Percentiles rank a stretch among this genome's conserved stretches.
Evolutionary conservation across 352 stramenopile species (phyloP).

Genomic region (Stephanocyclus meneghinianus): DNA sequence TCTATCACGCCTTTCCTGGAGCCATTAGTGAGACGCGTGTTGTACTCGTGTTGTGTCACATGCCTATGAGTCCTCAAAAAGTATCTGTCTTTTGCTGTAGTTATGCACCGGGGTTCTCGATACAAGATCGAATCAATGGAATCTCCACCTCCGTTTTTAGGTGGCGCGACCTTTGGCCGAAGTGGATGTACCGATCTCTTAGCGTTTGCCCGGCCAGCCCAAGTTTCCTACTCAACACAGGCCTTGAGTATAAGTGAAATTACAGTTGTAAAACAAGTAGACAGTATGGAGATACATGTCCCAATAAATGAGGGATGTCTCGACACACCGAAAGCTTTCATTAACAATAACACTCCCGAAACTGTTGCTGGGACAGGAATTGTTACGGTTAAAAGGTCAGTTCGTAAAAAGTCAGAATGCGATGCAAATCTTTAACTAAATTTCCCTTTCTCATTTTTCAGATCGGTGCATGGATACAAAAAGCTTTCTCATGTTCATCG

Average conservation of each 20-base stretch:
- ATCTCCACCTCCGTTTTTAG: conserved; percentile 62
- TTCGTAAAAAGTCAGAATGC: neutral
- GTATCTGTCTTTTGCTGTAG: neutral
- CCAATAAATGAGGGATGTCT: neutral
- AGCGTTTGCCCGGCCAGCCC: conserved; percentile 72
- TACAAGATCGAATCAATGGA: conserved; percentile 79
- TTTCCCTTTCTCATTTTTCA: neutral
- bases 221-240: conserved; percentile 65
- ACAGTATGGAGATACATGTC: conserved; percentile 6
- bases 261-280: conserved; percentile 80
- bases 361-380: conserved; percentile 73
- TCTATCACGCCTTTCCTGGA: conserved; percentile 79
- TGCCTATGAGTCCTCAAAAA: neutral
- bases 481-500: conserved; percentile 54
- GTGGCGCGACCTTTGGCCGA: conserved; percentile 33
- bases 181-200: conserved; percentile 57
- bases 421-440: neutral
- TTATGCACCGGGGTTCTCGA: conserved; percentile 5
- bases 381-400: conserved; percentile 65
- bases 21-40: conserved; percentile 71
- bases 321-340: neutral
- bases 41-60: conserved; percentile 12
- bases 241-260: conserved; percentile 73
- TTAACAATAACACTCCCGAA: neutral
- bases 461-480: conserved; percentile 82